Evolutionary conservation across 2,329 filamentous ascomycete genomes (phyloP).

Genomic region (Thelonectria discophora): DNA sequence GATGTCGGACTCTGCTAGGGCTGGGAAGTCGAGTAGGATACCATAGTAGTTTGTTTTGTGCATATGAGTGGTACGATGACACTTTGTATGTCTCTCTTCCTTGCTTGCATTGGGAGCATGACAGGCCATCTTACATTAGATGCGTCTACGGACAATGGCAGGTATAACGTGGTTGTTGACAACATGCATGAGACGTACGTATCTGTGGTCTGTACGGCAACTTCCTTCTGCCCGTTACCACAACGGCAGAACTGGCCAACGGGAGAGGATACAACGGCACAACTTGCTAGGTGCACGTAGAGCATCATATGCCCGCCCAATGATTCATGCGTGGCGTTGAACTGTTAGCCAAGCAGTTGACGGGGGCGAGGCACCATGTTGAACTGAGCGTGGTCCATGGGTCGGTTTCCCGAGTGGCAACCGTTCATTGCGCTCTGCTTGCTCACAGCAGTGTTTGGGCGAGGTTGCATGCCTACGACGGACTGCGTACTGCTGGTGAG

Average conservation of each 20-base stretch:
- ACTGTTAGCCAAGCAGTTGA: not conserved
- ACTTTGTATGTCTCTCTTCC: too few relatives aligned
- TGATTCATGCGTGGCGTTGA: not conserved
- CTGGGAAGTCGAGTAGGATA: too few relatives aligned
- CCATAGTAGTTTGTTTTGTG: too few relatives aligned
- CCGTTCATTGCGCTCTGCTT: not conserved
- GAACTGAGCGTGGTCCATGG: constrained; percentile 8
- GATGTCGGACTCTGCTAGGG: too few relatives aligned
- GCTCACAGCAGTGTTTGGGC: not conserved
- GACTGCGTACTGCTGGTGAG: not conserved
- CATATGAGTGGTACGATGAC: too few relatives aligned
- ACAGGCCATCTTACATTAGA: too few relatives aligned
- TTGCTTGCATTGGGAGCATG: too few relatives aligned
- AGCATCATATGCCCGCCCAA: not conserved
- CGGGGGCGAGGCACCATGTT: constrained; percentile 2
- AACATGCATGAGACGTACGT: too few relatives aligned
- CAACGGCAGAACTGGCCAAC: not conserved
- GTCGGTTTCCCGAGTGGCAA: not conserved
- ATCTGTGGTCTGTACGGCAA: not conserved
- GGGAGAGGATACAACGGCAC: not conserved
- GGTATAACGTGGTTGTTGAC: too few relatives aligned
- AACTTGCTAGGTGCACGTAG: not conserved
- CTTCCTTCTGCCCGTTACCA: not conserved
- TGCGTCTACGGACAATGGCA: too few relatives aligned
- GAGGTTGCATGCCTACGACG: not conserved